A percentile compares a stretch with the other conserved stretches of the same genome.
Conservation (phyloP, 129 eudicot species). For the Flaveria ramosissima region DNA sequence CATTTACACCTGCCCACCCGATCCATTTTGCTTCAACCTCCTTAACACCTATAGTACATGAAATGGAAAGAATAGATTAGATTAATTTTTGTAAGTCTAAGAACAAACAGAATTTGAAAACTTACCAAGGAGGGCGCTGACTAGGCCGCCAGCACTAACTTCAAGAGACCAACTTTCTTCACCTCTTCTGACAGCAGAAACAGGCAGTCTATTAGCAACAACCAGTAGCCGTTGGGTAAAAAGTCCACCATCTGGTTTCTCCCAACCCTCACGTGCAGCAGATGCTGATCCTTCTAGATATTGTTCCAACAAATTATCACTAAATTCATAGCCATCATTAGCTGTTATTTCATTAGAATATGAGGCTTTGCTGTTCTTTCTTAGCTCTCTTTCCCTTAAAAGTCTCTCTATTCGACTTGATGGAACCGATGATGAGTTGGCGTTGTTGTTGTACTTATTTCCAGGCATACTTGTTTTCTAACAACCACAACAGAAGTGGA, state of each 20-base stretch:
- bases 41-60: slow-evolving; percentile 70
- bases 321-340: slow-evolving; percentile 44
- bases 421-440: slow-evolving; percentile 43
- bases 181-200: slow-evolving; percentile 78
- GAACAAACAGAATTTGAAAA: not conserved
- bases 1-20: slow-evolving; percentile 99
- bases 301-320: slow-evolving; percentile 44
- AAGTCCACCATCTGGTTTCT: slow-evolving; percentile 65
- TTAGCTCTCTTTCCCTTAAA: slow-evolving; percentile 68
- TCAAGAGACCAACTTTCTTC: slow-evolving; percentile 89
- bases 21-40: slow-evolving; percentile 97
- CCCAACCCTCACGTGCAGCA: slow-evolving; percentile 65
- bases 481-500: slow-evolving; percentile 37
- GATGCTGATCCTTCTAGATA: slow-evolving; percentile 57
- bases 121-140: slow-evolving; percentile 90
- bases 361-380: slow-evolving; percentile 54
- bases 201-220: slow-evolving; percentile 91
- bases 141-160: slow-evolving; percentile 93
- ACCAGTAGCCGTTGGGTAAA: slow-evolving; percentile 77
- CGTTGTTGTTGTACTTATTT: slow-evolving; percentile 59
- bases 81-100: not conserved
- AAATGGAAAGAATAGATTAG: not conserved
- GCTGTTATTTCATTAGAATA: slow-evolving; percentile 39
- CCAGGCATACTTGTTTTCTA: slow-evolving; percentile 73
- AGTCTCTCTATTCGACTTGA: slow-evolving; percentile 68